Evolutionary conservation across 306 rosid genomes (phyloP).

Genomic region (Sindora glabra): DNA sequence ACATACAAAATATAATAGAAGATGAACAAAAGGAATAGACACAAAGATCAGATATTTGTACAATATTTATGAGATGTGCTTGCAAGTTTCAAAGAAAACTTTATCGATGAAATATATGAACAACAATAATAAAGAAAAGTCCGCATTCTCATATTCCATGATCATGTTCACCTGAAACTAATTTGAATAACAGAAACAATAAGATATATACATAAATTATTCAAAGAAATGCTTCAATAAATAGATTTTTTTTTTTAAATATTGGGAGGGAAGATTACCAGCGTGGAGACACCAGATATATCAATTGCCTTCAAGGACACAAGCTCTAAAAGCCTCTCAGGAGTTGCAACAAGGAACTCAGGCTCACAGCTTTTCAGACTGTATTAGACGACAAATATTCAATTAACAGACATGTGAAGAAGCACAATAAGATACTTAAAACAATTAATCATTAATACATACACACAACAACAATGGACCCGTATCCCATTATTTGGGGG

Average conservation of each 20-base stretch:
- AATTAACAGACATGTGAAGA: conserved; percentile 8
- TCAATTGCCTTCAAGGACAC: conserved; percentile 73
- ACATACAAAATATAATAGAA: background rate
- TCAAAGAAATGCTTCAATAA: background rate
- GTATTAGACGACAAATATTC: conserved; percentile 17
- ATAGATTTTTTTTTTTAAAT: background rate
- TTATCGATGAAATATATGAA: too few relatives aligned
- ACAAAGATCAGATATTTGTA: background rate
- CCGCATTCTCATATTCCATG: background rate
- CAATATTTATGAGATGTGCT: background rate
- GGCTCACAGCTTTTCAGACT: conserved; percentile 88
- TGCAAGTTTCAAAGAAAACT: background rate
- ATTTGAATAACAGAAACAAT: background rate
- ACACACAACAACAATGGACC: too few relatives aligned
- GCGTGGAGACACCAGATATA: conserved; percentile 70
- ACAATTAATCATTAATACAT: background rate
- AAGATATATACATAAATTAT: background rate
- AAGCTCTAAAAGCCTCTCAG: conserved; percentile 93
- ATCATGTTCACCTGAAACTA: background rate
- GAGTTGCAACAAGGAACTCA: conserved; percentile 86
- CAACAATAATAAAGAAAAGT: background rate
- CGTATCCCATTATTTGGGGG: too few relatives aligned
- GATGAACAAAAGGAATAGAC: background rate
- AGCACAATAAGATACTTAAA: background rate
- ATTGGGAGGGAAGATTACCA: conserved; percentile 47